A percentile compares a stretch with the other conserved stretches of the same genome.
Conservation (phyloP, 2,329 filamentous ascomycete species). For the Hansfordia pulvinata region DNA sequence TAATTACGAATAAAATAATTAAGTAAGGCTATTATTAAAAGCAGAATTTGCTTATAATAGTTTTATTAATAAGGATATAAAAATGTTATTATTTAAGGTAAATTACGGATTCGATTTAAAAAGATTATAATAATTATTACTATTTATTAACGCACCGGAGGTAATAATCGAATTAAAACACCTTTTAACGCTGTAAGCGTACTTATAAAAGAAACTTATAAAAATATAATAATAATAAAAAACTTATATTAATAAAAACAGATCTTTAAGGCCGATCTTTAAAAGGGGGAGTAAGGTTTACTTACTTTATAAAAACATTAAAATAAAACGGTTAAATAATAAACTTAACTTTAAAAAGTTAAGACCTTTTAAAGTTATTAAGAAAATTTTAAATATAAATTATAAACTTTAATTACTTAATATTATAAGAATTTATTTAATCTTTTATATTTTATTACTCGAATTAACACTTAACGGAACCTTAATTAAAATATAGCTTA, state of each 20-base stretch:
- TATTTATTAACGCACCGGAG: constrained; percentile 2
- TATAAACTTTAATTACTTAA: constrained; percentile 2
- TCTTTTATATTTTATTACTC: constrained; percentile 4
- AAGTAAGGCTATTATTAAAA: constrained; percentile 4
- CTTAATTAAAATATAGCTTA: too few relatives aligned
- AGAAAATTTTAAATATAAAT: constrained; percentile 2
- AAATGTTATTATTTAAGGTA: too few relatives aligned
- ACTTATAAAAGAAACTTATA: constrained; percentile 1
- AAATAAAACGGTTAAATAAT: background rate
- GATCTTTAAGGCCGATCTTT: background rate
- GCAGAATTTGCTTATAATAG: constrained; percentile 5
- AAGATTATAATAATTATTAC: too few relatives aligned
- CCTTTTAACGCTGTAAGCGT: too few relatives aligned
- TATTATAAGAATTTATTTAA: background rate
- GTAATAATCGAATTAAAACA: constrained; percentile 1
- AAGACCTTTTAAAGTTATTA: constrained; percentile 1
- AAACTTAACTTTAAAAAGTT: constrained; percentile 3
- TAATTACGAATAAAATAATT: constrained; percentile 3
- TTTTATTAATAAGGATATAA: constrained; percentile 3
- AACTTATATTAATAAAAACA: constrained; percentile 1
- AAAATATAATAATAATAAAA: constrained; percentile 1
- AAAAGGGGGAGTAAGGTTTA: constrained; percentile 1
- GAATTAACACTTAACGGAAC: too few relatives aligned
- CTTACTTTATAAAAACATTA: constrained; percentile 1
- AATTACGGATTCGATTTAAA: constrained; percentile 2